Percentiles rank a stretch among this genome's conserved stretches.
phyloP scores from a whole-genome alignment of 148 eudicot genomes.

The Arbutus unedo region DNA sequence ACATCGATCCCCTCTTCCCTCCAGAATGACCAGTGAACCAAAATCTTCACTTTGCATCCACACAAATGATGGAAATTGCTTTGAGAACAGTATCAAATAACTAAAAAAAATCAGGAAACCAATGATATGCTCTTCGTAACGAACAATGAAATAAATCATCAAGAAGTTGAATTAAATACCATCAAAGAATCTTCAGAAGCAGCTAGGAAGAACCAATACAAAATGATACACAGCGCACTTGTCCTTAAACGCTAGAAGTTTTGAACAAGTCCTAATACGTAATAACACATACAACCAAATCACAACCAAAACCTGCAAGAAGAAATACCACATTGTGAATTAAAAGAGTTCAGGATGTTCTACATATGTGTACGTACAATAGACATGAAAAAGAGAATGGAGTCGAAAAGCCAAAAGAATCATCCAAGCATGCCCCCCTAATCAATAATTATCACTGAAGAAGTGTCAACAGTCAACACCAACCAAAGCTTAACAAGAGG shows the following conservation, averaged over 20 bases:
- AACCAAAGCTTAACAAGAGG: not conserved
- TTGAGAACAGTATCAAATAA: not conserved
- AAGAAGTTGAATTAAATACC: not conserved
- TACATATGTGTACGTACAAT: not conserved
- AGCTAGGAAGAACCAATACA: not conserved
- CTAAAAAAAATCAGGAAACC: not conserved
- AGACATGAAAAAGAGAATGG: not conserved
- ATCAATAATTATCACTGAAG: not conserved
- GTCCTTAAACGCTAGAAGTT: slow-evolving; percentile 7
- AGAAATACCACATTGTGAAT: not conserved
- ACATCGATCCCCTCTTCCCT: not conserved
- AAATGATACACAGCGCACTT: not conserved
- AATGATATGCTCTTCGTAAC: not conserved
- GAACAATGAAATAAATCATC: not conserved
- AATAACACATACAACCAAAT: not conserved
- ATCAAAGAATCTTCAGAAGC: not conserved
- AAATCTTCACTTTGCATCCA: slow-evolving; percentile 15
- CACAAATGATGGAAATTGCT: not conserved
- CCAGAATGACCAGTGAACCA: not conserved
- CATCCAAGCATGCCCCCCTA: not conserved
- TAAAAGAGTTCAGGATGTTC: not conserved
- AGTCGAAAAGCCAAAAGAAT: not conserved
- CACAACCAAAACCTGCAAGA: not conserved
- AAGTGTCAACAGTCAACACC: not conserved
- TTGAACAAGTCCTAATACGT: not conserved